Evolutionary conservation across 768 basidiomycete genomes (phyloP).

Genomic region (Fomitopsis pulvina): DNA sequence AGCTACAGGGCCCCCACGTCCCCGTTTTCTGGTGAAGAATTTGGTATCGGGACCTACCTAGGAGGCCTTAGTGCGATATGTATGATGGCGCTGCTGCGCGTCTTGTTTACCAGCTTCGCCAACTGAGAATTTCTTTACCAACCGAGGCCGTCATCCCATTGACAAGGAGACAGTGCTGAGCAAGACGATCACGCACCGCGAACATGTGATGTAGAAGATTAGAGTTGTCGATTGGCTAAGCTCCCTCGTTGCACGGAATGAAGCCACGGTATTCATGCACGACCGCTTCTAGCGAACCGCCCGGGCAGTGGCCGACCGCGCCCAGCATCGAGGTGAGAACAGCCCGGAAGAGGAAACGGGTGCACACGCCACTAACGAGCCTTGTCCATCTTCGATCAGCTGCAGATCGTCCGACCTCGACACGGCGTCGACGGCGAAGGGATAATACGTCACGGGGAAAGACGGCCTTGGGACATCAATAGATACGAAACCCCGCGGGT

Average conservation of each 20-base stretch:
- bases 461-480: background rate
- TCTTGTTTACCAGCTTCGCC: background rate
- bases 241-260: slow-evolving; percentile 2
- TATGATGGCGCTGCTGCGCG: background rate
- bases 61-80: background rate
- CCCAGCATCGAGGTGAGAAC: background rate
- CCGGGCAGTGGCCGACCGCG: background rate
- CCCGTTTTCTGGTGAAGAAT: background rate
- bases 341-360: background rate
- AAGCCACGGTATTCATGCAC: background rate
- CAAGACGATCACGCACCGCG: background rate
- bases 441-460: slow-evolving; percentile 7
- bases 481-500: background rate
- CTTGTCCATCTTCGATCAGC: slow-evolving; percentile 3
- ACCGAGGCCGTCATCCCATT: background rate
- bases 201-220: background rate
- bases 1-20: background rate
- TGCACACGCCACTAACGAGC: background rate
- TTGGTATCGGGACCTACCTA: background rate
- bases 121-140: background rate
- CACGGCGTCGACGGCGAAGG: slow-evolving; percentile 2
- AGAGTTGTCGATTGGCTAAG: slow-evolving; percentile 4
- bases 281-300: background rate
- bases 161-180: background rate
- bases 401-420: slow-evolving; percentile 10